These are phyloP conservation scores for Dioszegia crocea DNA, from an alignment of 768 basidiomycete species.

Conservation along the genomic window DNA sequence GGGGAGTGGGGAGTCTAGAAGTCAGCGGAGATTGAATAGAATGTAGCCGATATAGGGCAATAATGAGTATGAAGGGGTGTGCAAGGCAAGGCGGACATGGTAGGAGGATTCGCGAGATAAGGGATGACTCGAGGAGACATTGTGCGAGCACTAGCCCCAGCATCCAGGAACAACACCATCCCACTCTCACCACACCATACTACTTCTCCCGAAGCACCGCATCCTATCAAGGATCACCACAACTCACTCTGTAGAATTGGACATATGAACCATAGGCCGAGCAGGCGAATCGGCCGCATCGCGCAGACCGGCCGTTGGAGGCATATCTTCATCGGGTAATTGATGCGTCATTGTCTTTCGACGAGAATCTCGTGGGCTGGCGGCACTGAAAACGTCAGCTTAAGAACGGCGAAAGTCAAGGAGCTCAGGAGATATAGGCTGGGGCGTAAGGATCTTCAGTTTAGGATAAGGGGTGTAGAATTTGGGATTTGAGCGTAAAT, in stretches of 20 bases:
- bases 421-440: neutral
- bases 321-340: conserved; percentile 37
- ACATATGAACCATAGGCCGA: neutral
- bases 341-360: conserved; percentile 2
- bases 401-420: neutral
- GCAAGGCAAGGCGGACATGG: neutral
- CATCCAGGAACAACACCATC: neutral
- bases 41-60: neutral
- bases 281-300: conserved; percentile 20
- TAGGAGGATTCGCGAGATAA: too few relatives aligned
- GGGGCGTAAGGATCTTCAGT: too few relatives aligned
- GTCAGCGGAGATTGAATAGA: conserved; percentile 9
- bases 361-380: conserved; percentile 15
- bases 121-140: neutral
- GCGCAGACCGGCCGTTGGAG: conserved; percentile 31
- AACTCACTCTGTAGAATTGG: conserved; percentile 16
- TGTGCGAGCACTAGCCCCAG: neutral
- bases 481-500: too few relatives aligned
- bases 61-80: neutral
- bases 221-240: neutral
- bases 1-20: conserved; percentile 19
- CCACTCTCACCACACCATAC: neutral
- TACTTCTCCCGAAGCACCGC: neutral
- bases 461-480: too few relatives aligned
- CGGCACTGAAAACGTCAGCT: conserved; percentile 13